A percentile compares a stretch with the other conserved stretches of the same genome.
Evolutionary conservation across 2,329 filamentous ascomycete species (phyloP).

Genomic region (Stachybotrys echinatus): DNA sequence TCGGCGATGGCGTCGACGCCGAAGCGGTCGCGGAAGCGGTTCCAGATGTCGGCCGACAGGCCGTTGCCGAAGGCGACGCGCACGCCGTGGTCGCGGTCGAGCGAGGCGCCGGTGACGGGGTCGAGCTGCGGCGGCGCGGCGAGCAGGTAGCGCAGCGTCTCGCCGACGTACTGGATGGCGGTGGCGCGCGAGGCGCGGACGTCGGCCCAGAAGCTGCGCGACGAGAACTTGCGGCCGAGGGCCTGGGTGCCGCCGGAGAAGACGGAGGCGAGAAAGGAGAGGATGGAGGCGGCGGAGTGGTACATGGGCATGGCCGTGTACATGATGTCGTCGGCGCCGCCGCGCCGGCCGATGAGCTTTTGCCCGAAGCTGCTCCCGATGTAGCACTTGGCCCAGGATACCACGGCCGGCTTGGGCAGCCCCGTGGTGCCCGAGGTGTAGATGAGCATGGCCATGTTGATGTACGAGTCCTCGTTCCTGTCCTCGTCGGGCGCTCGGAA

Average conservation of each 20-base stretch:
- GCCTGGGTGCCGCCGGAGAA: slow-evolving; percentile 60
- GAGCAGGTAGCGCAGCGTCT: slow-evolving; percentile 79
- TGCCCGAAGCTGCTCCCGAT: slow-evolving; percentile 32
- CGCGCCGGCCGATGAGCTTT: slow-evolving; percentile 49
- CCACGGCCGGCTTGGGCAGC: slow-evolving; percentile 72
- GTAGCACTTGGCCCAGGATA: slow-evolving; percentile 65
- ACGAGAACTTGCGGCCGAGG: slow-evolving; percentile 73
- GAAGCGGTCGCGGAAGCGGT: slow-evolving; percentile 75
- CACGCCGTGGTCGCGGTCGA: slow-evolving; percentile 71
- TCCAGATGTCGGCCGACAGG: slow-evolving; percentile 80
- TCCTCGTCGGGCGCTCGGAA: slow-evolving; percentile 53
- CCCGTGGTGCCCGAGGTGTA: slow-evolving; percentile 86
- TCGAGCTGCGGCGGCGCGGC: slow-evolving; percentile 59
- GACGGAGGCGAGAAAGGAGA: slow-evolving; percentile 62
- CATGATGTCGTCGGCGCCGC: slow-evolving; percentile 55
- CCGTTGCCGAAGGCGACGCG: slow-evolving; percentile 79
- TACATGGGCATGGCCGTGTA: slow-evolving; percentile 89
- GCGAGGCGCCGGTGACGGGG: slow-evolving; percentile 56
- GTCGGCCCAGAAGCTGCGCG: slow-evolving; percentile 70
- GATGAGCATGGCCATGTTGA: slow-evolving; percentile 67
- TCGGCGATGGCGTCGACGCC: slow-evolving; percentile 68
- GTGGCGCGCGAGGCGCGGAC: slow-evolving; percentile 67
- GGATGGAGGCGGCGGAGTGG: slow-evolving; percentile 70
- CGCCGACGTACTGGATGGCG: slow-evolving; percentile 81
- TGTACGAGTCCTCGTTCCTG: slow-evolving; percentile 42